phyloP scores from a whole-genome alignment of 2,329 filamentous ascomycete genomes.

The Dothidotthia symphoricarpi region DNA sequence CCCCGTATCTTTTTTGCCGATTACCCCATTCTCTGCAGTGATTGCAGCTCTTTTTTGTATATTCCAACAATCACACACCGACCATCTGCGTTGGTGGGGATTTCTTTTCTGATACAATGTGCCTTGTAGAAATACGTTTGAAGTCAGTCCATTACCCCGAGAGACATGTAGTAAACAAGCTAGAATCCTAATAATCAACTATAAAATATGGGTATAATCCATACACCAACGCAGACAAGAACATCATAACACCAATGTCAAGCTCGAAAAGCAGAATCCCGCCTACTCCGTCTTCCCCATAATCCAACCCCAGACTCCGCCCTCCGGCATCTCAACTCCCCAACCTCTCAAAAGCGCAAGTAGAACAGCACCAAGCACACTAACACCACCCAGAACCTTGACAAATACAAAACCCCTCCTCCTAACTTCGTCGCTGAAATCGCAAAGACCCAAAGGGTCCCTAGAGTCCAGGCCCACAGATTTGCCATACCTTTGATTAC shows the following conservation, averaged over 20 bases:
- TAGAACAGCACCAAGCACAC: conserved; percentile 70
- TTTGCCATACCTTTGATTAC: conserved; percentile 22
- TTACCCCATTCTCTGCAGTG: too few species aligned
- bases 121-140: too few species aligned
- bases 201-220: too few species aligned
- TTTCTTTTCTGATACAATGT: too few species aligned
- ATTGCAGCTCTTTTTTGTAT: too few species aligned
- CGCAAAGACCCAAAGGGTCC: conserved; percentile 77
- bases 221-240: too few species aligned
- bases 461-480: conserved; percentile 52
- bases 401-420: conserved; percentile 65
- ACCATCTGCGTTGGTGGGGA: too few species aligned
- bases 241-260: too few species aligned
- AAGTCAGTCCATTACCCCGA: too few species aligned
- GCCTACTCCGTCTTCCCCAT: conserved; percentile 10
- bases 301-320: conserved; percentile 30
- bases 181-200: too few species aligned
- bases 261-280: not conserved
- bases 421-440: conserved; percentile 65
- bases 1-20: conserved; percentile 28
- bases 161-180: too few species aligned
- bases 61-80: too few species aligned
- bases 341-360: conserved; percentile 46
- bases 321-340: conserved; percentile 32
- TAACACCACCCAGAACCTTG: conserved; percentile 71